phyloP scores from a whole-genome alignment of 148 eudicot genomes.

The Bassia scoparia region DNA sequence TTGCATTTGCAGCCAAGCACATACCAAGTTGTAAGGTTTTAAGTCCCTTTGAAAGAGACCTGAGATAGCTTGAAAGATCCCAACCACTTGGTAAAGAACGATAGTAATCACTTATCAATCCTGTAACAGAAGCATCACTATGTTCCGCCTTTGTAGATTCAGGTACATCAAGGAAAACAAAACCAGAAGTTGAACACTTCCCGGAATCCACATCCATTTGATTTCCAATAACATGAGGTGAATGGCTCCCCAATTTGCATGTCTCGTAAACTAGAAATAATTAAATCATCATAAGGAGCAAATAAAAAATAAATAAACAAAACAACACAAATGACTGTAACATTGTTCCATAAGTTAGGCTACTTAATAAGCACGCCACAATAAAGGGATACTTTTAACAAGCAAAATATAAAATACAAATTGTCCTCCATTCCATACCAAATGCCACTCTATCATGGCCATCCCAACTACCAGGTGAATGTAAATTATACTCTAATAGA shows the following conservation, averaged over 20 bases:
- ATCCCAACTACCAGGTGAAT: too few relatives aligned
- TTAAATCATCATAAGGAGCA: neutral
- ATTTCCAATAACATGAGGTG: constrained; percentile 70
- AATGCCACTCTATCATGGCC: too few relatives aligned
- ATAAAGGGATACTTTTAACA: too few relatives aligned
- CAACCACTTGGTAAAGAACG: constrained; percentile 79
- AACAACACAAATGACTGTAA: neutral
- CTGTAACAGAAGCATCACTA: constrained; percentile 65
- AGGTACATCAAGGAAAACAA: constrained; percentile 85
- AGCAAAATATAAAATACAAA: too few relatives aligned
- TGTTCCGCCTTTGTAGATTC: constrained; percentile 79
- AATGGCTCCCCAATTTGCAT: constrained; percentile 89
- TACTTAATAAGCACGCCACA: neutral
- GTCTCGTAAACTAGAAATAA: constrained; percentile 71
- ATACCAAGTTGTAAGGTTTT: constrained; percentile 68
- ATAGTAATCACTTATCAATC: constrained; percentile 89
- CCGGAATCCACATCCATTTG: constrained; percentile 75
- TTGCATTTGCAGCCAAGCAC: constrained; percentile 46
- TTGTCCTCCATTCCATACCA: too few relatives aligned
- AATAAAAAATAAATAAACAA: too few relatives aligned
- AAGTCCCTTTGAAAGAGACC: constrained; percentile 81
- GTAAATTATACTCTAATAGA: too few relatives aligned
- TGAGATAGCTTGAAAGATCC: constrained; percentile 85
- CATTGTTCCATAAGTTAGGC: neutral
- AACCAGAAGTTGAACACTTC: constrained; percentile 78